phyloP scores from a whole-genome alignment of 139 green algal species.

The Coelastrella sp. region DNA sequence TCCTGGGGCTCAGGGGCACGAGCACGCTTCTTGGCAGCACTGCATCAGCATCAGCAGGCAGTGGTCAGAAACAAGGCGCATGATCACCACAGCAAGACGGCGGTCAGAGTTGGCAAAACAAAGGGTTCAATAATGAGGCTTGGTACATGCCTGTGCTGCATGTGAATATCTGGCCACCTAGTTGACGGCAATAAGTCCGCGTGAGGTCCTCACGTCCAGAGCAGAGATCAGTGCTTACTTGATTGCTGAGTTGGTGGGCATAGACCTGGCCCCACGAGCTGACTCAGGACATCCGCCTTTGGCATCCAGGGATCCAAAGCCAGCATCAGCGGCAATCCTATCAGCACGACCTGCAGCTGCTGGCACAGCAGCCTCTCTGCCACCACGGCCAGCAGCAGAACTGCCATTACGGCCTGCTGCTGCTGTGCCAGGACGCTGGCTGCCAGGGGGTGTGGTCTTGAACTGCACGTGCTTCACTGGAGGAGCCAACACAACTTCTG shows the following conservation, averaged over 20 bases:
- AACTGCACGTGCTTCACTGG: background rate
- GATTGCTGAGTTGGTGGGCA: background rate
- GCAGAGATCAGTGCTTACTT: background rate
- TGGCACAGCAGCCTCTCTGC: background rate
- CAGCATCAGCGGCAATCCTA: background rate
- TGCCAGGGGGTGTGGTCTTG: background rate
- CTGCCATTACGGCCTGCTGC: too few species aligned
- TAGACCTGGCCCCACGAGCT: background rate
- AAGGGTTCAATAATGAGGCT: too few species aligned
- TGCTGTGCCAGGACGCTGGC: background rate
- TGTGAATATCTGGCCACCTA: background rate
- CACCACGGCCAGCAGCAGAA: too few species aligned
- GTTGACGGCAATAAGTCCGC: background rate
- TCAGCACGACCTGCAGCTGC: background rate
- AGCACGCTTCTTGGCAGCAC: constrained; percentile 1
- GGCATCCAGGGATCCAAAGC: background rate
- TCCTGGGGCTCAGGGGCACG: background rate
- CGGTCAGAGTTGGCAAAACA: too few species aligned
- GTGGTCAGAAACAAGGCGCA: background rate
- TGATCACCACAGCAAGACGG: background rate
- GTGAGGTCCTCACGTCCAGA: background rate
- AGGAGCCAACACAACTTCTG: background rate
- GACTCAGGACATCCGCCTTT: background rate
- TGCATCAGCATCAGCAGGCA: background rate
- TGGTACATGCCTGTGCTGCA: too few species aligned